These are phyloP conservation scores for Podospora conica DNA, from an alignment of 495 filamentous ascomycete species.

Conservation along the genomic window DNA sequence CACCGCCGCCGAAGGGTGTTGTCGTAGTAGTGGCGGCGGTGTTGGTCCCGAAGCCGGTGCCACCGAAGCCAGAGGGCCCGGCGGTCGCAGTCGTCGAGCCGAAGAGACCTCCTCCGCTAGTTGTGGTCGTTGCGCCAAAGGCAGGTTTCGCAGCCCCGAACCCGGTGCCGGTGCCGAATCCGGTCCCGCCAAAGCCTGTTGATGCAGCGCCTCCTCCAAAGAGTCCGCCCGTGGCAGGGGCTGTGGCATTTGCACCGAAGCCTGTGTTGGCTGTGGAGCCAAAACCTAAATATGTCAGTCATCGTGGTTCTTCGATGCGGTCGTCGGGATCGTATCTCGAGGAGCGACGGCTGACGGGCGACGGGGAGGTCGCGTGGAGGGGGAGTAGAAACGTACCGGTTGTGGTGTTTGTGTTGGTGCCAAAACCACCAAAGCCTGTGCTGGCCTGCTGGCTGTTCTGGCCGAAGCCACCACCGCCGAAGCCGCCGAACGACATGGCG, in stretches of 20 bases:
- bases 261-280: constrained; percentile 30
- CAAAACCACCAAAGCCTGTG: constrained; percentile 51
- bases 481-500: constrained; percentile 45
- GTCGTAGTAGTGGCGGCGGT: constrained; percentile 35
- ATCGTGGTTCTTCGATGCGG: not conserved
- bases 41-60: constrained; percentile 40
- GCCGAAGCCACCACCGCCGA: constrained; percentile 54
- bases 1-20: constrained; percentile 41
- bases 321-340: not conserved
- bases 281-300: constrained; percentile 36
- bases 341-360: not conserved
- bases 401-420: constrained; percentile 44
- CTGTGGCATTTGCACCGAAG: constrained; percentile 27
- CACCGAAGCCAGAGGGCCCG: constrained; percentile 34
- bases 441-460: constrained; percentile 50
- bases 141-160: constrained; percentile 31
- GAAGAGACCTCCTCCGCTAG: constrained; percentile 38
- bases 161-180: constrained; percentile 35
- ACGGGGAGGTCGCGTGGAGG: not conserved
- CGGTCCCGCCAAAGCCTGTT: constrained; percentile 42
- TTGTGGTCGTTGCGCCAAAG: constrained; percentile 31
- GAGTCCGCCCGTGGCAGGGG: constrained; percentile 1
- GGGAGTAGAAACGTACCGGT: constrained; percentile 36
- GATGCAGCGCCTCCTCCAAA: constrained; percentile 25
- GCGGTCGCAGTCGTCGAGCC: constrained; percentile 34